These are phyloP conservation scores for Hygrophorus russula DNA, from an alignment of 768 basidiomycete genomes.

Conservation along the genomic window DNA sequence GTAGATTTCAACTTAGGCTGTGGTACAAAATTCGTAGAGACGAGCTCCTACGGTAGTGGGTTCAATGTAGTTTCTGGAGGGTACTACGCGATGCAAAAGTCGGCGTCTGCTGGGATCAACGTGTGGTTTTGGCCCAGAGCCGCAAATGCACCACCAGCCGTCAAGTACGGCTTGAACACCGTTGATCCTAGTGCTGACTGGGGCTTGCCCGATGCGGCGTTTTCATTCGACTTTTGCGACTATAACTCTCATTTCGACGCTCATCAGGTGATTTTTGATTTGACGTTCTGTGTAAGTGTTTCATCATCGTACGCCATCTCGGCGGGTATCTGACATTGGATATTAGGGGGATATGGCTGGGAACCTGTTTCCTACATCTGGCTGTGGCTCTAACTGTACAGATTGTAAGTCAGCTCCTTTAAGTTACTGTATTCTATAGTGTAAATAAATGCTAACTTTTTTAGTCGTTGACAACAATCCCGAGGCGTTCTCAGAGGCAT, in stretches of 20 bases:
- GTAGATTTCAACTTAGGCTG: constrained; percentile 53
- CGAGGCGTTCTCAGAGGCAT: constrained; percentile 44
- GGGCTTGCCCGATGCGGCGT: constrained; percentile 37
- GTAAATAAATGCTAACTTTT: neutral
- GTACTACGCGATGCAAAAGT: constrained; percentile 42
- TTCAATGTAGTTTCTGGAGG: constrained; percentile 51
- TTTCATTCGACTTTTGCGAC: constrained; percentile 37
- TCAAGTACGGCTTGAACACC: constrained; percentile 15
- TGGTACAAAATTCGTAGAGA: constrained; percentile 30
- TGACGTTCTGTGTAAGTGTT: constrained; percentile 47
- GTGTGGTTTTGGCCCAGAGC: constrained; percentile 55
- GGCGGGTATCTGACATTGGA: constrained; percentile 1
- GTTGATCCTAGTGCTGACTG: constrained; percentile 19
- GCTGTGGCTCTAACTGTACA: constrained; percentile 30
- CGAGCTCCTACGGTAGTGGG: constrained; percentile 30
- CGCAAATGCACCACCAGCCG: constrained; percentile 28
- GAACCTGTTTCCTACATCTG: constrained; percentile 24
- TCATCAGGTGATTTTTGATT: constrained; percentile 45
- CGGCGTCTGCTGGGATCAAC: constrained; percentile 29
- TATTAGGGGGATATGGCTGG: constrained; percentile 45
- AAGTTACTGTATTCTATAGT: neutral
- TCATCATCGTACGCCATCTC: neutral
- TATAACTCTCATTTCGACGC: constrained; percentile 40
- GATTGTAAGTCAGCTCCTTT: constrained; percentile 29
- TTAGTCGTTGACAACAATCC: constrained; percentile 54